Evolutionary conservation across 2,329 filamentous ascomycete genomes (phyloP).

Genomic region (Exophiala sp.): DNA sequence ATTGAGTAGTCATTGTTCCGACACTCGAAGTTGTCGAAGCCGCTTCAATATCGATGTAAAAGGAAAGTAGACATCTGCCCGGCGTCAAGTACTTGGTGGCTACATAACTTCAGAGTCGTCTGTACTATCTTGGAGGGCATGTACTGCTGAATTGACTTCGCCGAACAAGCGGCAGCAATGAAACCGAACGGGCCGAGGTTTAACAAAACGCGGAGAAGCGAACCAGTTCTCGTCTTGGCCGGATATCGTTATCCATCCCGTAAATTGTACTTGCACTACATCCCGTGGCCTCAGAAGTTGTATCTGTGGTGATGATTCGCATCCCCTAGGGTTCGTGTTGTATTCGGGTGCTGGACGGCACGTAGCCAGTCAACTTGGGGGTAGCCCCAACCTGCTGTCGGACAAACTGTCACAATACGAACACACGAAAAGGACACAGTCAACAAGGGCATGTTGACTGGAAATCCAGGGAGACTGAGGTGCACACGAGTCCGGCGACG

Average conservation of each 20-base stretch:
- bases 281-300: background rate
- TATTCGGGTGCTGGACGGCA: too few relatives aligned
- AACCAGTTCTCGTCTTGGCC: background rate
- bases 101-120: background rate
- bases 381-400: background rate
- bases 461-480: constrained; percentile 43
- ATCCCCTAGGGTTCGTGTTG: too few relatives aligned
- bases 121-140: background rate
- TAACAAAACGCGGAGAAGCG: background rate
- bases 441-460: constrained; percentile 41
- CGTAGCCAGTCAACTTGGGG: too few relatives aligned
- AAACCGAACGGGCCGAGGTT: background rate
- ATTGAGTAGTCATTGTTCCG: constrained; percentile 21
- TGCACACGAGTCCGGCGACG: constrained; percentile 39
- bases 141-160: background rate
- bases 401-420: background rate
- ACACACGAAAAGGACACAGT: background rate
- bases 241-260: background rate
- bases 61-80: background rate
- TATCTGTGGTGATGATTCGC: too few relatives aligned
- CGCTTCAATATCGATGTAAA: background rate
- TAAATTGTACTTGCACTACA: background rate
- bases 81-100: background rate
- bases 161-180: background rate
- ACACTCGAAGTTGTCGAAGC: background rate